Evolutionary conservation across 2,329 filamentous ascomycete species (phyloP), one percentile per base, ranked within the genome.

Genomic region (Paracoccidioides brasiliensis): DNA sequence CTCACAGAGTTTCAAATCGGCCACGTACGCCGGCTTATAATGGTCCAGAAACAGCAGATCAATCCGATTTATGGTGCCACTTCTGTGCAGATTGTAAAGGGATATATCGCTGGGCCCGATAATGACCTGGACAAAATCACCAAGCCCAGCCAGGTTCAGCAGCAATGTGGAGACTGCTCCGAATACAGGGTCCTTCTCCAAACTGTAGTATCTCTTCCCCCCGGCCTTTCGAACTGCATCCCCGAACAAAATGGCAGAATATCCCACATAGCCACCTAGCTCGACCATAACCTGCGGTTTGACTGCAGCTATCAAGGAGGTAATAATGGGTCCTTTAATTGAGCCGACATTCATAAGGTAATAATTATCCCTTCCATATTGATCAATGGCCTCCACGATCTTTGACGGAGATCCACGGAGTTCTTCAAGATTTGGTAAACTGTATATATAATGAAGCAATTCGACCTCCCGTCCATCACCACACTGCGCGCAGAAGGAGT

Each of bases 271-370:
- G 51, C 86, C 85, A 49, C 88, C 88, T 0, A 93, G 76, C 66
- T 94, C 88, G 49, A 91, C 80, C 81, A 90, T 87, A 2, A 76
- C 76, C 54, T 80, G 69, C 0, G 86, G 86, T 66, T 84, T 86
- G 50, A 78, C 72, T 59, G 85, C 74, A 22, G 74, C 74, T 57
- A 93, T 90, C 42, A 90, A 69, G 35, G 85, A 77, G 7, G 78
- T 78, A 1, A 91, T 80, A 54, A 89, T 84, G 59, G 76, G 78
- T 49, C 85, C 86, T 70, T 93, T 93, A 64, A 82, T 76, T 61
- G 83, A 78, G 43, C 88, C 87, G 1, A 93, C 81, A 60, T 90
- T 91, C 84, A 91, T 91, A 53, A 91, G 78, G 59, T 84, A 86
- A 66, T 84, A 86, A 58, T 80, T 76, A 2, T 78, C 82, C 45